Evolutionary conservation across 306 rosid species (phyloP).

Genomic region (Fagus crenata): DNA sequence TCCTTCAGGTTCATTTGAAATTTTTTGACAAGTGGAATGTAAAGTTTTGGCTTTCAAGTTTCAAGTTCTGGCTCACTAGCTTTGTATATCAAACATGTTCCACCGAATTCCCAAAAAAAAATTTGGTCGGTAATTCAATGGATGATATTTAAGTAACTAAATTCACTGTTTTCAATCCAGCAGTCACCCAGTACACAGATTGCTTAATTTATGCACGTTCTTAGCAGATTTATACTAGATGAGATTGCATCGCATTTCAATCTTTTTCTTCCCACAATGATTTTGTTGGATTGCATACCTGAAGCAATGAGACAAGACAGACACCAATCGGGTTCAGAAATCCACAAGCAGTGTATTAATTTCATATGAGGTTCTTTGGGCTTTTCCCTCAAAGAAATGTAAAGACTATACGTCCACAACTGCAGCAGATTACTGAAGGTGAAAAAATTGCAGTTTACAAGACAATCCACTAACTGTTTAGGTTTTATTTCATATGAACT

Average conservation of each 20-base stretch:
- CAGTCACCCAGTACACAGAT: neutral
- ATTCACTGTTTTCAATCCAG: neutral
- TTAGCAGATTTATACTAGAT: neutral
- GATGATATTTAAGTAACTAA: neutral
- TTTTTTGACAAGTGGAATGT: neutral
- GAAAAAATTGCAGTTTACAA: too few relatives aligned
- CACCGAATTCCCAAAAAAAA: too few relatives aligned
- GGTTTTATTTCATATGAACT: too few relatives aligned
- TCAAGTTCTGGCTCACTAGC: neutral
- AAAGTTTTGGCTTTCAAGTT: neutral
- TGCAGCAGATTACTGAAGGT: too few relatives aligned
- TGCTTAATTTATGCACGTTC: neutral
- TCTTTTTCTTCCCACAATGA: neutral
- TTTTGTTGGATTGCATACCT: neutral
- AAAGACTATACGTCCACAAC: too few relatives aligned
- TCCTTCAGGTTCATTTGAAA: slow-evolving; percentile 67
- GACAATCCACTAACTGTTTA: too few relatives aligned
- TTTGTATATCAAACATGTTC: neutral
- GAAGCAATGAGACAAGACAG: neutral
- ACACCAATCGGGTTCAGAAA: neutral
- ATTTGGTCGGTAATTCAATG: neutral
- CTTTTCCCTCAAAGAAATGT: too few relatives aligned
- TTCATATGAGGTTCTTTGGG: neutral
- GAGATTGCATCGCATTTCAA: neutral
- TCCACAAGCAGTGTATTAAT: neutral